These are phyloP conservation scores for Cucurbita argyrosperma DNA, from an alignment of 306 rosid species.

Conservation along the genomic window DNA sequence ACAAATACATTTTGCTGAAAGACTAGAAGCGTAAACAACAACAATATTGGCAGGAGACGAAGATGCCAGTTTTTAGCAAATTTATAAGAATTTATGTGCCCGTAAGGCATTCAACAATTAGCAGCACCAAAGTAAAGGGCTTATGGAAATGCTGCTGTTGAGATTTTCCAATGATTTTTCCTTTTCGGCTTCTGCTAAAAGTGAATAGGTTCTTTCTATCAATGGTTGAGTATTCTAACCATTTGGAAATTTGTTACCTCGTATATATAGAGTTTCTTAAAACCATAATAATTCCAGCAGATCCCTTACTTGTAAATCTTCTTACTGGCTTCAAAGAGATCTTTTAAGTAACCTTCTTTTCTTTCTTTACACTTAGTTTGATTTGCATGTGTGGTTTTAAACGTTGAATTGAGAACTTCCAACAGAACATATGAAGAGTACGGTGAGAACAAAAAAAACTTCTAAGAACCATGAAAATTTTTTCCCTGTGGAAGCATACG, in stretches of 20 bases:
- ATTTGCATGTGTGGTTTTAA: neutral
- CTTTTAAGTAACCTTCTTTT: neutral
- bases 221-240: neutral
- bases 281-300: neutral
- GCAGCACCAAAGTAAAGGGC: neutral
- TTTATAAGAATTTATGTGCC: neutral
- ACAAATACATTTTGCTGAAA: neutral
- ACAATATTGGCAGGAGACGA: neutral
- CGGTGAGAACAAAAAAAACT: neutral
- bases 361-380: neutral
- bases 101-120: neutral
- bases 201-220: neutral
- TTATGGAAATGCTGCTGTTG: neutral
- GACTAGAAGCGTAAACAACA: neutral
- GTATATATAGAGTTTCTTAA: neutral
- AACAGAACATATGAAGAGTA: neutral
- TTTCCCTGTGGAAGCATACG: neutral
- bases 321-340: neutral
- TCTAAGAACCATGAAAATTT: neutral
- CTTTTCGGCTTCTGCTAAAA: neutral
- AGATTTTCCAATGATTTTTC: neutral
- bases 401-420: neutral
- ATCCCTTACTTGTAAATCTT: neutral
- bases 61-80: neutral
- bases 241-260: neutral